Evolutionary conservation across 768 basidiomycete species (phyloP), one percentile per base, ranked within the genome.

Genomic region (Tricholoma matsutake): DNA sequence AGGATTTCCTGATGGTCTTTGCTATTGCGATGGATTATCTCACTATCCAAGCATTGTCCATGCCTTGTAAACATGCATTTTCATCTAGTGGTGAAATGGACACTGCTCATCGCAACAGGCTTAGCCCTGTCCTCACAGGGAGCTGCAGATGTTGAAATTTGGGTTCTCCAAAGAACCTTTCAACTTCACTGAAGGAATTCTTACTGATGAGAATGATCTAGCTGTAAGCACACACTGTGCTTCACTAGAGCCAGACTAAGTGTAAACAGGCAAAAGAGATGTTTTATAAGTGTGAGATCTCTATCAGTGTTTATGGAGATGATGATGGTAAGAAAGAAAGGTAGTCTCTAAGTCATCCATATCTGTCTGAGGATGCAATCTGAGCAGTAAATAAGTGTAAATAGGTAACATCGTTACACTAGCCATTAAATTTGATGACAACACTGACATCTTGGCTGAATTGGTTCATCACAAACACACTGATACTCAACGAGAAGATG

Each of bases 71-170:
- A 61, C 56, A 61, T 9, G 61, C 63, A 2, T 68, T 68, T 47
- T 68, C 64, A n/a, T 68, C 64, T 6, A 60, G 57, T 28, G 53
- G 45, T 6, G 62, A 64, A 37, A 67, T 65, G 9, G 60, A 63
- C 29, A 63, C 63, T 18, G 43, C 25, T 8, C 39, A 54, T 7
- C 51, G 64, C 6, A 67, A 65, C 39, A 55, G 60, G 5, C 57
- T 68, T 28, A 47, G 31, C 16, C 64, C 68, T 3, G n/a, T 34
- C 6, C 37, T 67, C 6, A 68, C 67, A 64, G 67, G 52, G 61
- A 60, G 2, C 54, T 68, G 1, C 66, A 68, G 35, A 64, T 68
- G 53, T 34, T 64, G 1, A 67, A 68, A 41, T 68, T 56, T 52
- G 47, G 32, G 6, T 59, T 20, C 18, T 8, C 16, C n/a, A 25